These are phyloP conservation scores for Scheffersomyces parashehatae DNA, from an alignment of 1,139 yeast genomes.

Conservation along the genomic window DNA sequence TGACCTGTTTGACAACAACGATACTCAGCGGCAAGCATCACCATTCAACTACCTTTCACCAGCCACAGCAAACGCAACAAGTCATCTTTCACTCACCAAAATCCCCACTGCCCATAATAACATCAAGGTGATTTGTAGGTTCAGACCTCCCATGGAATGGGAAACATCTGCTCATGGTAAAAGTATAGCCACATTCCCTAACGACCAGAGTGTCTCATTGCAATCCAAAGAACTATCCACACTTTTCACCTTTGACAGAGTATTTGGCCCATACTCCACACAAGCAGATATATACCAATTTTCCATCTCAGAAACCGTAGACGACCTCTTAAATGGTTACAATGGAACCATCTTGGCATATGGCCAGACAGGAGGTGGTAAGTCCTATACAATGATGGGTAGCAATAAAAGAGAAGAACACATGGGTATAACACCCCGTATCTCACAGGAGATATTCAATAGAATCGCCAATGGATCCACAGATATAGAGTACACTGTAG, in stretches of 20 bases:
- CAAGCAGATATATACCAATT: slow-evolving; percentile 67
- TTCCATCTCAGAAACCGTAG: slow-evolving; percentile 59
- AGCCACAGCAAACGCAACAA: neutral
- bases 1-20: neutral
- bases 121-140: slow-evolving; percentile 61
- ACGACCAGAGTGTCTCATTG: slow-evolving; percentile 29
- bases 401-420: slow-evolving; percentile 33
- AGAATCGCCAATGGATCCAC: slow-evolving; percentile 51
- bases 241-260: slow-evolving; percentile 65
- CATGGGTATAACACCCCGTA: slow-evolving; percentile 72
- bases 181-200: slow-evolving; percentile 24
- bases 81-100: neutral
- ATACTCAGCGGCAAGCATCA: neutral
- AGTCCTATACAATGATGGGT: slow-evolving; percentile 87
- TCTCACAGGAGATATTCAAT: slow-evolving; percentile 65
- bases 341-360: slow-evolving; percentile 85
- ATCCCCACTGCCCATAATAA: slow-evolving; percentile 6
- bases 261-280: slow-evolving; percentile 50
- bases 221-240: slow-evolving; percentile 31
- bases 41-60: slow-evolving; percentile 5
- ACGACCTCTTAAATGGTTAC: slow-evolving; percentile 74
- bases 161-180: slow-evolving; percentile 28
- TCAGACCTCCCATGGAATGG: slow-evolving; percentile 50
- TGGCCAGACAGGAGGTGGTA: slow-evolving; percentile 91
- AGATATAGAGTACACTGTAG: slow-evolving; percentile 66